phyloP scores from a whole-genome alignment of 495 filamentous ascomycete genomes.

The Penicillium parvum region DNA sequence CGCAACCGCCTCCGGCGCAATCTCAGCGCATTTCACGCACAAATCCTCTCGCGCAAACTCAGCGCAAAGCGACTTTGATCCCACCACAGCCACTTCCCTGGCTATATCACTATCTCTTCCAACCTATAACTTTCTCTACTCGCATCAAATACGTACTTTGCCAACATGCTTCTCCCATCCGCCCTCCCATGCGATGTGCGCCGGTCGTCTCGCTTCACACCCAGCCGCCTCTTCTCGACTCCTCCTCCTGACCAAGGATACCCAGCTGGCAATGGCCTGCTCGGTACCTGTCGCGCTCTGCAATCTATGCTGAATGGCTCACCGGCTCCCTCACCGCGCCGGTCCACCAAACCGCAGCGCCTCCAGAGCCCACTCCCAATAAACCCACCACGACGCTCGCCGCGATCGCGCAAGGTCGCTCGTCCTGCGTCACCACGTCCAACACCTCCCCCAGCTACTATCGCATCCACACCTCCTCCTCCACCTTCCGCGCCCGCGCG shows the following conservation, averaged over 20 bases:
- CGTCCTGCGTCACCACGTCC: slow-evolving; percentile 34
- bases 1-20: slow-evolving; percentile 37
- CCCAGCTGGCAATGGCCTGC: slow-evolving; percentile 54
- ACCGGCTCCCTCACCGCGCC: slow-evolving; percentile 34
- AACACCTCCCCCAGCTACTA: slow-evolving; percentile 24
- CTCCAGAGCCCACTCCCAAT: slow-evolving; percentile 49
- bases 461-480: slow-evolving; percentile 29
- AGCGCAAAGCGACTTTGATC: slow-evolving; percentile 1
- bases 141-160: slow-evolving; percentile 1
- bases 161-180: slow-evolving; percentile 65
- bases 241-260: slow-evolving; percentile 54
- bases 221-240: slow-evolving; percentile 60
- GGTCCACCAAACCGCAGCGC: slow-evolving; percentile 35
- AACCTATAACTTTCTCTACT: slow-evolving; percentile 1
- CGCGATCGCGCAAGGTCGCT: slow-evolving; percentile 38
- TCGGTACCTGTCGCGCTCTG: slow-evolving; percentile 65
- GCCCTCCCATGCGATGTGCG: slow-evolving; percentile 65
- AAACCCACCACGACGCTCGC: slow-evolving; percentile 47
- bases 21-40: slow-evolving; percentile 25
- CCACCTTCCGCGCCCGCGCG: slow-evolving; percentile 38
- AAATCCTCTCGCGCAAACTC: slow-evolving; percentile 13
- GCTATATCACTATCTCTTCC: slow-evolving; percentile 2
- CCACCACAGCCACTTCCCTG: slow-evolving; percentile 1
- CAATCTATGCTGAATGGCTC: slow-evolving; percentile 59
- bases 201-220: slow-evolving; percentile 49